phyloP scores from a whole-genome alignment of 2,329 filamentous ascomycete species.

The Venturia carpophila region DNA sequence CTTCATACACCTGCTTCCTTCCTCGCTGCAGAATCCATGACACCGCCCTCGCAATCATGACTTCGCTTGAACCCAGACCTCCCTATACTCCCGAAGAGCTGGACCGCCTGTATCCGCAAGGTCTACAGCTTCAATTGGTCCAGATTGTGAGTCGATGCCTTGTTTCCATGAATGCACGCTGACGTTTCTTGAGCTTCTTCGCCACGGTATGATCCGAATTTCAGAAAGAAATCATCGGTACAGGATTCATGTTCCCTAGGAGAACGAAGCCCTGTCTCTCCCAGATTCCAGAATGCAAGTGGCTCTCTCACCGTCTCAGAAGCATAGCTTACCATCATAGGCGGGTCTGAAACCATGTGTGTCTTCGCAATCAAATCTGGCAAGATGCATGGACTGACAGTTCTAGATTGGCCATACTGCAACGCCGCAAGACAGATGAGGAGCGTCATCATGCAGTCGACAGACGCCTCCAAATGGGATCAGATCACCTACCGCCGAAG shows the following conservation, averaged over 20 bases:
- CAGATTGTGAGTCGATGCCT: conserved; percentile 49
- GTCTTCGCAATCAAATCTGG: conserved; percentile 9
- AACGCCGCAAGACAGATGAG: conserved; percentile 64
- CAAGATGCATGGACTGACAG: conserved; percentile 22
- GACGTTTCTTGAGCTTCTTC: conserved; percentile 27
- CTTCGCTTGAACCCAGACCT: conserved; percentile 62
- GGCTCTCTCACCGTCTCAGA: conserved; percentile 7
- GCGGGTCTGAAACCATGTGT: conserved; percentile 44
- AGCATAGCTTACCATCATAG: conserved; percentile 26
- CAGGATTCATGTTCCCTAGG: conserved; percentile 32
- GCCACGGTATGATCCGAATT: conserved; percentile 29
- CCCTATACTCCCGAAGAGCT: conserved; percentile 80
- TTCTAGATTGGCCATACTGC: conserved; percentile 79
- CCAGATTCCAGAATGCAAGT: conserved; percentile 75
- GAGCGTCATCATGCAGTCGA: conserved; percentile 49
- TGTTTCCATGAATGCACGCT: not conserved
- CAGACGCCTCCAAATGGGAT: conserved; percentile 48
- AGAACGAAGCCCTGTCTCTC: conserved; percentile 73
- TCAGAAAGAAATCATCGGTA: not conserved
- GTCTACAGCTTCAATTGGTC: conserved; percentile 76
- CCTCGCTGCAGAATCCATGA: not conserved
- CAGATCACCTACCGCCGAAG: conserved; percentile 58
- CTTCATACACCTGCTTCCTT: not conserved
- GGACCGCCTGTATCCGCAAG: conserved; percentile 67
- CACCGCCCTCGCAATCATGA: conserved; percentile 50